Evolutionary conservation across 192 early-diverging fungal genomes (phyloP), one percentile per base, ranked within the genome.

Genomic region (Mortierella claussenii): DNA sequence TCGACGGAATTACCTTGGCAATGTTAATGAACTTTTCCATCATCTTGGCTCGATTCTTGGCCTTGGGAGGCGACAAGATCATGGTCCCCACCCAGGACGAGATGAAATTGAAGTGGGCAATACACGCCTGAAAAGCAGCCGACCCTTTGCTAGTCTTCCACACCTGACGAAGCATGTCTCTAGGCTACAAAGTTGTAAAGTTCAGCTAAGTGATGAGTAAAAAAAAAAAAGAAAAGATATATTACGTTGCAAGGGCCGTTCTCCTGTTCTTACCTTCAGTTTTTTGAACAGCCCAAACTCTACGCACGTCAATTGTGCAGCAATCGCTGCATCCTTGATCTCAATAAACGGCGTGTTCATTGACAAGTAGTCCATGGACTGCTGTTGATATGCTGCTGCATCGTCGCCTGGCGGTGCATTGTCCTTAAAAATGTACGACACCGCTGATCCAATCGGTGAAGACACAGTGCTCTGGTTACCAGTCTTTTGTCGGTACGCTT

Each of bases 31-130:
- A 91, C 66, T 90, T 90, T 34, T 84, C 82, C 55, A 93, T 65
- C 28, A 92, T 81, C 48, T 85, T 82, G 1, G 84, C 90, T 26
- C 92, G 81, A 58, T 79, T 63, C 44, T 87, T 89, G 28, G 84
- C 78, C 61, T 91, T 90, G 13, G 75, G 51, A 46, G 90, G 88
- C 15, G 80, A 69, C 23, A 94, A 65, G 65, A 94, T 83, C 51
- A 86, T 81, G 6, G 91, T 91, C 2, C 85, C 67, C 2, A 91
- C 91, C 92, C 92, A 92, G 5, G 87, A 75, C 7, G 89, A 90
- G n/a, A 90, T 86, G 55, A 85, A 89, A 57, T 90, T 92, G 56
- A 90, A 90, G 54, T 92, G 91, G 4, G 83, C 80, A 31, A 93
- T 88, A 26, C 81, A 87, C 3, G 87, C 87, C 40, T 86, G 85